Percentiles rank a stretch among this genome's conserved stretches.
These are phyloP conservation scores for Crassisporium funariophilum DNA, from an alignment of 768 basidiomycete genomes.

Conservation along the genomic window DNA sequence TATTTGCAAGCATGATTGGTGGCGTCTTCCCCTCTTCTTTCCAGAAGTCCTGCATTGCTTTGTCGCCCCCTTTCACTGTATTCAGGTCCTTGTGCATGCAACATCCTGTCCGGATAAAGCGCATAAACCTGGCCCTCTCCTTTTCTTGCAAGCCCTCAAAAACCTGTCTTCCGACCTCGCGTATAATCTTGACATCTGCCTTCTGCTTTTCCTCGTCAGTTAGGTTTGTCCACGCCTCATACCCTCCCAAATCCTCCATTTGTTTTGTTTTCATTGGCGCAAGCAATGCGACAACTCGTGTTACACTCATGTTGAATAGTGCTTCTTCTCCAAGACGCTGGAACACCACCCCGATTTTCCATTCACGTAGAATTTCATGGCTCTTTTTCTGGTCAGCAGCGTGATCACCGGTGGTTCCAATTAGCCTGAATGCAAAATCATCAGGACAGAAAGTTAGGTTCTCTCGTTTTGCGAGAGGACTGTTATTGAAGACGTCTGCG, in stretches of 20 bases:
- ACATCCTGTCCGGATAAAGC: constrained; percentile 30
- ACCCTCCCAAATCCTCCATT: not conserved
- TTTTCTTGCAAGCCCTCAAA: constrained; percentile 12
- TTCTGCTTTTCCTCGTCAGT: not conserved
- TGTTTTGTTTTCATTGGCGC: not conserved
- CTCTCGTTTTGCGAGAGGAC: constrained; percentile 6
- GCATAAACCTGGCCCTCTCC: constrained; percentile 11
- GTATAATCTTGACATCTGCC: constrained; percentile 3
- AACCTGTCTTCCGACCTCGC: constrained; percentile 14
- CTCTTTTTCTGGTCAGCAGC: constrained; percentile 16
- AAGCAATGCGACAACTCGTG: not conserved
- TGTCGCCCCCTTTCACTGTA: constrained; percentile 22
- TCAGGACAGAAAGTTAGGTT: not conserved
- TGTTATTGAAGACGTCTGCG: constrained; percentile 8
- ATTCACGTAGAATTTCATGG: not conserved
- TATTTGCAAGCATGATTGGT: not conserved
- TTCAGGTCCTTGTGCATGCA: constrained; percentile 34
- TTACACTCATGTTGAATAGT: not conserved
- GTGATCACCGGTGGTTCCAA: constrained; percentile 17
- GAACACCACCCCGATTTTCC: constrained; percentile 1
- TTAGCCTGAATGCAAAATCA: constrained; percentile 4
- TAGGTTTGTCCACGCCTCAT: not conserved
- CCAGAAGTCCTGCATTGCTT: not conserved
- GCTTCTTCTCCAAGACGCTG: constrained; percentile 13
- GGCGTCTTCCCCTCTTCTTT: not conserved